phyloP scores from a whole-genome alignment of 2,329 filamentous ascomycete genomes.

The Trichophyton mentagrophytes region DNA sequence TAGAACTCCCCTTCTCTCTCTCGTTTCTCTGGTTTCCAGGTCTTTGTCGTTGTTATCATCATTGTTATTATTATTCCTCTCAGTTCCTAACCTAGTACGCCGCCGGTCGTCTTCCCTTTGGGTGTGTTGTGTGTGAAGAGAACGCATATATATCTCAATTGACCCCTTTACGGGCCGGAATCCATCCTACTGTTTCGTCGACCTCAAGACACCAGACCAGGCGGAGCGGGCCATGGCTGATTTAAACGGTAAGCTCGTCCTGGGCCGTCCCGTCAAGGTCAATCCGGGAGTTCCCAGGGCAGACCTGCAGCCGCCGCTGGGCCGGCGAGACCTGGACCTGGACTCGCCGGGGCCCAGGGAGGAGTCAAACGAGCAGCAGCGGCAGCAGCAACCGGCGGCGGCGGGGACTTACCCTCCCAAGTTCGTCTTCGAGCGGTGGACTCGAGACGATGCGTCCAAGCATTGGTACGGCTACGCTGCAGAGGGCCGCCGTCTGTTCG shows the following conservation, averaged over 20 bases:
- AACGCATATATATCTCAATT: conserved; percentile 54
- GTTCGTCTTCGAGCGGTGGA: conserved; percentile 32
- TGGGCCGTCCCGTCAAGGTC: conserved; percentile 49
- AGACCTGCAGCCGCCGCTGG: conserved; percentile 18
- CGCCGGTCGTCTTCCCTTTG: too few species aligned
- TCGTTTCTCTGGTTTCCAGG: background rate
- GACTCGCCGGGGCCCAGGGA: background rate
- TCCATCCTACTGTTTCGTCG: conserved; percentile 63
- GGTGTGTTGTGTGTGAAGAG: conserved; percentile 21
- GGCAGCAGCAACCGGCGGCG: too few species aligned
- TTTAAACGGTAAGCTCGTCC: conserved; percentile 43
- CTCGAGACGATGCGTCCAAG: conserved; percentile 27
- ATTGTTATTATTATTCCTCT: background rate
- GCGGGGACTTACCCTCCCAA: background rate
- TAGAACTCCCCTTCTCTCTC: background rate
- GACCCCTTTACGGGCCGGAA: conserved; percentile 57
- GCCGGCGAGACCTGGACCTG: conserved; percentile 6
- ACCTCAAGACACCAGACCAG: conserved; percentile 45
- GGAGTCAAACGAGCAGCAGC: background rate
- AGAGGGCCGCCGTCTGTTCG: conserved; percentile 34
- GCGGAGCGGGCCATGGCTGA: conserved; percentile 47
- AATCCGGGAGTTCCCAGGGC: conserved; percentile 51
- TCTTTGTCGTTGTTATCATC: too few species aligned
- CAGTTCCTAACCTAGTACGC: conserved; percentile 5
- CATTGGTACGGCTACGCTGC: conserved; percentile 24